Conservation (phyloP, 345 rosid genomes). For the Populus ilicifolia region DNA sequence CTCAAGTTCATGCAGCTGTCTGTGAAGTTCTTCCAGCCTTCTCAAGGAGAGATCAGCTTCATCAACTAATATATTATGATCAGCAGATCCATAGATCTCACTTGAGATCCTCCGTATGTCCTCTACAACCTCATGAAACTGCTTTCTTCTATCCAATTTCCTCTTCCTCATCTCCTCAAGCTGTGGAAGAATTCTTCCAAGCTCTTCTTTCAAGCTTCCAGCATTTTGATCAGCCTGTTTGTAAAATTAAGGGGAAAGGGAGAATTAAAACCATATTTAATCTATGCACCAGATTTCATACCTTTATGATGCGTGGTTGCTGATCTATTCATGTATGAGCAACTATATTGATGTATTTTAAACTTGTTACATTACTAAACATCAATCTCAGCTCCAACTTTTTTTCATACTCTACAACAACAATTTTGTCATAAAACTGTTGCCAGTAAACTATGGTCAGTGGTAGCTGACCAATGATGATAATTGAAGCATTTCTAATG, state of each 20-base stretch:
- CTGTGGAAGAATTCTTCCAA: slow-evolving; percentile 62
- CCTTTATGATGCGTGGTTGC: background rate
- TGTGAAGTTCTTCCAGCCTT: slow-evolving; percentile 47
- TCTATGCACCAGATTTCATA: background rate
- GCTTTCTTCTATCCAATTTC: slow-evolving; percentile 72
- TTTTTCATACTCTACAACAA: background rate
- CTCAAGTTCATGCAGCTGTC: slow-evolving; percentile 41
- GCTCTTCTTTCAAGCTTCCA: slow-evolving; percentile 87
- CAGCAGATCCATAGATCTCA: slow-evolving; percentile 54
- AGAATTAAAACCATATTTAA: background rate
- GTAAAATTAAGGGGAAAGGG: background rate
- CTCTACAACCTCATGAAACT: slow-evolving; percentile 60
- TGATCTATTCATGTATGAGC: background rate
- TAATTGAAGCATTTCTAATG: background rate
- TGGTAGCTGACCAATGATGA: background rate
- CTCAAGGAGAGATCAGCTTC: slow-evolving; percentile 57
- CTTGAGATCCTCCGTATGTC: slow-evolving; percentile 46
- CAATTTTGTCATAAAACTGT: background rate
- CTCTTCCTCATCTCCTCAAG: slow-evolving; percentile 86
- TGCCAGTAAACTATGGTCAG: background rate
- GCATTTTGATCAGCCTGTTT: slow-evolving; percentile 63
- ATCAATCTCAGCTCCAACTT: background rate
- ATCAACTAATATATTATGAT: slow-evolving; percentile 35
- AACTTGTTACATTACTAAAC: background rate
- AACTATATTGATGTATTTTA: background rate